phyloP scores from a whole-genome alignment of 225 moss, liverwort and hornwort species.

The Sphagnum tenellum region DNA sequence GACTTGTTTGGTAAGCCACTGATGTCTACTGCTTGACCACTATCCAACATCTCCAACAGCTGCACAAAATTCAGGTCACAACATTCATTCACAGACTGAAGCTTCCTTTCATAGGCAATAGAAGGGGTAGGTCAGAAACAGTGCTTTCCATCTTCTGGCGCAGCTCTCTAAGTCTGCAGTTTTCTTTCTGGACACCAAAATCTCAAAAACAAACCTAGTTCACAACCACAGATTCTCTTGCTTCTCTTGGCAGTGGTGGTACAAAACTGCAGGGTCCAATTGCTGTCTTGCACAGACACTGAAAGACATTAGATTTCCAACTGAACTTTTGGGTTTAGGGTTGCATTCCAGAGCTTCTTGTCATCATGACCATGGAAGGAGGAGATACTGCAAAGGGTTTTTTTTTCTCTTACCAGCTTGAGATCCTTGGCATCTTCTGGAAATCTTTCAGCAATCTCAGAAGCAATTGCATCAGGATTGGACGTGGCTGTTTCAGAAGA shows the following conservation, averaged over 20 bases:
- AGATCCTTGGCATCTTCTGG: constrained; percentile 67
- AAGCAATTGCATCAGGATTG: constrained; percentile 45
- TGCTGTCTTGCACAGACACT: not conserved
- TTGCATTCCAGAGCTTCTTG: not conserved
- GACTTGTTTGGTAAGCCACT: constrained; percentile 60
- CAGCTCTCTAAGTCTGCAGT: too few relatives aligned
- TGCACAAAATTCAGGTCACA: constrained; percentile 14
- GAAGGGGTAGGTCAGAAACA: too few relatives aligned
- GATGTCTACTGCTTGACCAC: constrained; percentile 77
- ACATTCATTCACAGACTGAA: too few relatives aligned
- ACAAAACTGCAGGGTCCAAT: too few relatives aligned
- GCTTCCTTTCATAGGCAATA: too few relatives aligned
- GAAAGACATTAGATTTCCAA: not conserved
- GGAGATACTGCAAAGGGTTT: not conserved
- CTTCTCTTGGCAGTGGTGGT: too few relatives aligned
- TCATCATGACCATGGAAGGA: not conserved
- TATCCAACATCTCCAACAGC: constrained; percentile 69
- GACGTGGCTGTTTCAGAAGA: not conserved
- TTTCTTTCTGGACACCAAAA: too few relatives aligned
- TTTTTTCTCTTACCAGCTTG: constrained; percentile 30
- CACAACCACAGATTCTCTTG: too few relatives aligned
- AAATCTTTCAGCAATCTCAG: constrained; percentile 37
- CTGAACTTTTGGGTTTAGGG: not conserved
- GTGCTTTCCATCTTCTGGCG: too few relatives aligned
- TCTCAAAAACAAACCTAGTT: too few relatives aligned